Conservation (phyloP, 352 stramenopile species). For the Blastocystis sp. region DNA sequence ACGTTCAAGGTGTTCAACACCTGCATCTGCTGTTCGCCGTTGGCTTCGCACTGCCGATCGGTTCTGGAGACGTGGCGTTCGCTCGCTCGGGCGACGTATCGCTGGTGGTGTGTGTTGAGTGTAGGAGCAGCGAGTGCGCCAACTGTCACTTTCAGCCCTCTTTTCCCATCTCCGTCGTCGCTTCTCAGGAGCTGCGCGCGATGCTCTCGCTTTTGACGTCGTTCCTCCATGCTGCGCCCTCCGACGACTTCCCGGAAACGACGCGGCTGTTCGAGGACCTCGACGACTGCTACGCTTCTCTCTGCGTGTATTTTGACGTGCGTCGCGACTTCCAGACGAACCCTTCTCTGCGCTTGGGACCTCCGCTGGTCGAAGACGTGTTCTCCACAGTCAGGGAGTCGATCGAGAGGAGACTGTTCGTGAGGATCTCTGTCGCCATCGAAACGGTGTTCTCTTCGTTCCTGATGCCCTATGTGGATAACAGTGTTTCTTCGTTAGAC, state of each 20-base stretch:
- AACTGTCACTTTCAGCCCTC: background rate
- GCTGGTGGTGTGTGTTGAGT: background rate
- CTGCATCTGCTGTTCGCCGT: background rate
- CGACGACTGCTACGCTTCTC: background rate
- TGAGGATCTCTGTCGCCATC: background rate
- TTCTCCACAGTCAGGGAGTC: background rate
- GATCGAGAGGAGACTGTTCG: background rate
- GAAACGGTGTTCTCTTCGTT: background rate
- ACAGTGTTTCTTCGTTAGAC: background rate
- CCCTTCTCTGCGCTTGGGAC: background rate
- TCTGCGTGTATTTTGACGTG: background rate
- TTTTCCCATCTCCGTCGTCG: background rate
- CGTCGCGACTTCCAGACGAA: background rate
- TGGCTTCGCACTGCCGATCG: background rate
- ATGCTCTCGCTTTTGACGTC: background rate
- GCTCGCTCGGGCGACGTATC: background rate
- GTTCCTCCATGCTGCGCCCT: background rate
- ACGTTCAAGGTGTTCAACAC: background rate
- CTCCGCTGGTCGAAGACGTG: background rate
- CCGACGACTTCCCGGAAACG: background rate
- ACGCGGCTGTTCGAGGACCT: background rate
- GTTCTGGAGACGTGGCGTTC: background rate
- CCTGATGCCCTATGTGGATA: background rate
- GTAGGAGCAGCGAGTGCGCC: background rate
- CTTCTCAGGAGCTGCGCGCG: background rate